These are phyloP conservation scores for Phalaenopsis hybrid DNA, from an alignment of 116 monocot genomes.

Conservation along the genomic window DNA sequence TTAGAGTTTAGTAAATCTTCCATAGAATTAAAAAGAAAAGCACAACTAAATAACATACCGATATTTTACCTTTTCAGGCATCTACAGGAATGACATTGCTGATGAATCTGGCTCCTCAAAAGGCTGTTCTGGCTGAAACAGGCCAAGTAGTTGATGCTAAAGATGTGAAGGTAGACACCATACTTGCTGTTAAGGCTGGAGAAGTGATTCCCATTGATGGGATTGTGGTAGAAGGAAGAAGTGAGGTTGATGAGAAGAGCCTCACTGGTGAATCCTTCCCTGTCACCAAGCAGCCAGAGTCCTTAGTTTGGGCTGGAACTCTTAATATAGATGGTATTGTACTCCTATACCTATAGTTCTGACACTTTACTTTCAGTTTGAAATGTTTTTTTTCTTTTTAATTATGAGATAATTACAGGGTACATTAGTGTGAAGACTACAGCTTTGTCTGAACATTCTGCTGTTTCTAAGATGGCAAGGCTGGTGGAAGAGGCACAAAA, in stretches of 20 bases:
- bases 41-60: background rate
- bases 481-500: conserved; percentile 98
- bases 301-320: conserved; percentile 90
- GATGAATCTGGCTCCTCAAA: conserved; percentile 91
- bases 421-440: conserved; percentile 88
- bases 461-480: conserved; percentile 88
- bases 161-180: conserved; percentile 52
- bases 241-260: conserved; percentile 82
- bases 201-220: conserved; percentile 92
- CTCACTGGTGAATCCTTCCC: conserved; percentile 91
- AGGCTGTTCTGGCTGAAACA: conserved; percentile 70
- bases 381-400: background rate
- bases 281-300: conserved; percentile 60
- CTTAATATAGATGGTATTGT: conserved; percentile 72
- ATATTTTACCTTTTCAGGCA: conserved; percentile 36
- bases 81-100: conserved; percentile 74
- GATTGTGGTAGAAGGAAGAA: conserved; percentile 62
- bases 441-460: conserved; percentile 85
- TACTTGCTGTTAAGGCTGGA: conserved; percentile 85
- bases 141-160: conserved; percentile 52
- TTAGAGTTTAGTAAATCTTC: no score
- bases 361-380: background rate
- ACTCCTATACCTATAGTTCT: background rate
- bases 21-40: no score
- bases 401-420: conserved; percentile 33